Evolutionary conservation across 164 flowering plant species (phyloP), one percentile per base, ranked within the genome.

Genomic region (Cinnamomum micranthum): DNA sequence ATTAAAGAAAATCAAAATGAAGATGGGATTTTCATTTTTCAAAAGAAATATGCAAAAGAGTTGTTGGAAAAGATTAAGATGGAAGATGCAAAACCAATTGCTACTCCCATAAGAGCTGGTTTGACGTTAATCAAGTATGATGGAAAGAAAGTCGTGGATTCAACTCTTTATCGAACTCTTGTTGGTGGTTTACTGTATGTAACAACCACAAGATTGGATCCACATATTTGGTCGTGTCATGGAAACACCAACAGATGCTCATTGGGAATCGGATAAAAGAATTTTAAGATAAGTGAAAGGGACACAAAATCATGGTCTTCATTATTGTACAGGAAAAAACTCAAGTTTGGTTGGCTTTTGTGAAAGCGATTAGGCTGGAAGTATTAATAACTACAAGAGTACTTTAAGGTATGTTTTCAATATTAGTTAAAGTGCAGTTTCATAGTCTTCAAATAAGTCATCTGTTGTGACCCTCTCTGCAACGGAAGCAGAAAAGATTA

Each of bases 401-500:
- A 27, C 28, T 27, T 27, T 27, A 27, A 3, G 28, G 28, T 27
- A 27, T 2, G 28, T 27, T 27, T 27, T 27, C 28, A 27, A 27
- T 27, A 27, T 27, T 27, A 27, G 28, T 27, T 27, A 2, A 2
- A 27, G 28, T 27, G 28, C 28, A 27, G 28, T 27, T 27, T 27
- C 28, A 27, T 27, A 2, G 28, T 27, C 28, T 27, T 27, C 28
- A 27, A 27, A 25, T 25, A 25, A 25, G 28, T 2, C 28, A 27
- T 2, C 28, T 27, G 28, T 27, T 27, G 28, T 27, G 3, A 27
- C 28, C 28, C 28, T 27, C 28, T 27, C 28, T 11, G n/a, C 50
- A 50, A 19, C 62, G 25, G 47, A 74, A 67, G 71, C 62, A 24
- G 33, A 73, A 23, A 65, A 73, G 13, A 68, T 55, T 19, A 6